These are phyloP conservation scores for Fusarium palustre DNA, from an alignment of 2,329 filamentous ascomycete species.

Conservation along the genomic window DNA sequence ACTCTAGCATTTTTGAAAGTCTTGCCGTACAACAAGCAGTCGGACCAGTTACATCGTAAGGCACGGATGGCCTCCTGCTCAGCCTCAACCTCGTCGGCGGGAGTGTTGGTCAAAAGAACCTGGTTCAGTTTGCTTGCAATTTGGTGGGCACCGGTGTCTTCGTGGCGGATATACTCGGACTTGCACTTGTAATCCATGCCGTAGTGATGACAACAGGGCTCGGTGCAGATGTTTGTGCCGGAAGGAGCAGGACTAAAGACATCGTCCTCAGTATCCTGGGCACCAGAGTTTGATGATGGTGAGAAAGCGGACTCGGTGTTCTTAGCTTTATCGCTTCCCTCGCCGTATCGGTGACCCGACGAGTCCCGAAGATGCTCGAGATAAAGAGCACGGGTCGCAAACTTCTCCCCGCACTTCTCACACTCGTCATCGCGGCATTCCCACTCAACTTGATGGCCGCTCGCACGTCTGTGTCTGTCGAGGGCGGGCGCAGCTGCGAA, in stretches of 20 bases:
- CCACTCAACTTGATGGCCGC: conserved; percentile 27
- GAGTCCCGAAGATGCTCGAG: conserved; percentile 16
- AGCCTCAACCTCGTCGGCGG: neutral
- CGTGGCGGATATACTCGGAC: conserved; percentile 38
- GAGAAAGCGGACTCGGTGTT: conserved; percentile 2
- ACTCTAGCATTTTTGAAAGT: conserved; percentile 8
- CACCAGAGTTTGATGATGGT: neutral
- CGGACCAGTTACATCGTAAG: conserved; percentile 25
- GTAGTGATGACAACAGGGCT: conserved; percentile 35
- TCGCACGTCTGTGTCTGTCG: conserved; percentile 30
- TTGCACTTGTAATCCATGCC: conserved; percentile 30
- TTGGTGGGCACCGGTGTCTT: conserved; percentile 17
- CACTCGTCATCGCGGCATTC: conserved; percentile 16
- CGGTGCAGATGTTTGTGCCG: conserved; percentile 13
- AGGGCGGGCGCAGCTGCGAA: conserved; percentile 44
- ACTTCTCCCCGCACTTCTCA: neutral
- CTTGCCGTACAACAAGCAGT: conserved; percentile 24
- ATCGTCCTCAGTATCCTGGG: conserved; percentile 2
- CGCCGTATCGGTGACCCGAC: neutral
- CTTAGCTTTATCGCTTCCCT: neutral
- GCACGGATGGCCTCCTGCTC: conserved; percentile 40
- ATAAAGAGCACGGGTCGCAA: conserved; percentile 14
- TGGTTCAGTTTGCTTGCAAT: conserved; percentile 24
- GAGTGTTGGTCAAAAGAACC: neutral
- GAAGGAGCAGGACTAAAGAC: neutral